phyloP scores from a whole-genome alignment of 257 asterid genomes.

The Solanum tarijense region DNA sequence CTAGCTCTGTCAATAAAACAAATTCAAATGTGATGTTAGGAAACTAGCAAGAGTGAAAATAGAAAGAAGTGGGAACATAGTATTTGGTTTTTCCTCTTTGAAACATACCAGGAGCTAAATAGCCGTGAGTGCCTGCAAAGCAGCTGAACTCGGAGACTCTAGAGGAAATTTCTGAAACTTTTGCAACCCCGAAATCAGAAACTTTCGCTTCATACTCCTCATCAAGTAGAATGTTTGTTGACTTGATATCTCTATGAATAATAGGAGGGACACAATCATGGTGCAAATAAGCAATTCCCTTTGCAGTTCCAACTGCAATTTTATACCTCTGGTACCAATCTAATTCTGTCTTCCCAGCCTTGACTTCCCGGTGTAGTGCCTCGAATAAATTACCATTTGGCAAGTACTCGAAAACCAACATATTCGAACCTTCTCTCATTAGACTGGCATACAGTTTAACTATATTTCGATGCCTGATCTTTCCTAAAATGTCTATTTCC shows the following conservation, averaged over 20 bases:
- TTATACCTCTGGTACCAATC: constrained; percentile 2
- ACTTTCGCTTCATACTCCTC: neutral
- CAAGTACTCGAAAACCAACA: constrained; percentile 1
- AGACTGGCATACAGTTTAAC: constrained; percentile 1
- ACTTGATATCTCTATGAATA: constrained; percentile 4
- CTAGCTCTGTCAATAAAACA: neutral
- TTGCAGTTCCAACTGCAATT: constrained; percentile 2
- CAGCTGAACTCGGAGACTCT: neutral
- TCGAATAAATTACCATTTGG: constrained; percentile 6
- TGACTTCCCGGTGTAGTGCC: neutral
- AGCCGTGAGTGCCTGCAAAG: neutral
- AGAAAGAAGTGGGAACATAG: neutral
- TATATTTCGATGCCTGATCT: neutral
- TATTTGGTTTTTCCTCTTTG: neutral
- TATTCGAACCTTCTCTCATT: neutral
- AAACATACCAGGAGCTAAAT: constrained; percentile 1
- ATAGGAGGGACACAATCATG: neutral
- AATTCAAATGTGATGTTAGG: neutral
- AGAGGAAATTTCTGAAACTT: neutral
- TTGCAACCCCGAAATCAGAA: constrained; percentile 6
- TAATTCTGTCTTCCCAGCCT: neutral
- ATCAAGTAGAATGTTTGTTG: constrained; percentile 7
- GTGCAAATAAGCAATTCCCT: constrained; percentile 2
- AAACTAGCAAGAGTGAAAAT: neutral
- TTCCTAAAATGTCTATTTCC: neutral